phyloP scores from a whole-genome alignment of 148 eudicot species.

The Chenopodium berlandieri region DNA sequence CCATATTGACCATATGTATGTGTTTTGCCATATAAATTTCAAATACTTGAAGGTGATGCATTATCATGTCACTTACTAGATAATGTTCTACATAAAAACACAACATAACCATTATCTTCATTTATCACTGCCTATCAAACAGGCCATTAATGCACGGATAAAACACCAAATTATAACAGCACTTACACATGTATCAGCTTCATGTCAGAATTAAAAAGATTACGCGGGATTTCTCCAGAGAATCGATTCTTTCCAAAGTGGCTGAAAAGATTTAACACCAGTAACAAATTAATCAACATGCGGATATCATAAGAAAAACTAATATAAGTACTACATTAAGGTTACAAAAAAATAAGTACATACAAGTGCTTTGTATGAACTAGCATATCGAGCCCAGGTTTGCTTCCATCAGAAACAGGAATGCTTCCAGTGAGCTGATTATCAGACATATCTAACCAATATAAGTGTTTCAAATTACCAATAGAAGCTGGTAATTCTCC shows the following conservation, averaged over 20 bases:
- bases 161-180: not conserved
- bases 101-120: not conserved
- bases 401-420: constrained; percentile 59
- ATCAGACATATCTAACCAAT: constrained; percentile 77
- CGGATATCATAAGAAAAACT: not conserved
- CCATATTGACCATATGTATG: too few species aligned
- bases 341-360: constrained; percentile 25
- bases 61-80: not conserved
- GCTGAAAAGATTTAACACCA: constrained; percentile 35
- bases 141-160: not conserved
- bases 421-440: constrained; percentile 68
- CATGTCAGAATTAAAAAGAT: constrained; percentile 67
- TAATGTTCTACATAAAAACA: not conserved
- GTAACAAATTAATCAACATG: constrained; percentile 2
- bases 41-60: not conserved
- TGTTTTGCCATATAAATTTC: not conserved
- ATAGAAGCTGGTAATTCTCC: constrained; percentile 69
- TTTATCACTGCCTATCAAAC: not conserved
- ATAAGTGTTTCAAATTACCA: constrained; percentile 55
- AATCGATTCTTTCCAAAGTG: constrained; percentile 76
- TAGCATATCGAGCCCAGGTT: constrained; percentile 65
- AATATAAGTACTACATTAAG: not conserved
- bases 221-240: constrained; percentile 55
- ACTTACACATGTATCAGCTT: constrained; percentile 77
- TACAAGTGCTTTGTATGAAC: constrained; percentile 73